Percentiles rank a stretch among this genome's conserved stretches.
These are phyloP conservation scores for Sporothrix protearum DNA, from an alignment of 2,329 filamentous ascomycete genomes.

Conservation along the genomic window DNA sequence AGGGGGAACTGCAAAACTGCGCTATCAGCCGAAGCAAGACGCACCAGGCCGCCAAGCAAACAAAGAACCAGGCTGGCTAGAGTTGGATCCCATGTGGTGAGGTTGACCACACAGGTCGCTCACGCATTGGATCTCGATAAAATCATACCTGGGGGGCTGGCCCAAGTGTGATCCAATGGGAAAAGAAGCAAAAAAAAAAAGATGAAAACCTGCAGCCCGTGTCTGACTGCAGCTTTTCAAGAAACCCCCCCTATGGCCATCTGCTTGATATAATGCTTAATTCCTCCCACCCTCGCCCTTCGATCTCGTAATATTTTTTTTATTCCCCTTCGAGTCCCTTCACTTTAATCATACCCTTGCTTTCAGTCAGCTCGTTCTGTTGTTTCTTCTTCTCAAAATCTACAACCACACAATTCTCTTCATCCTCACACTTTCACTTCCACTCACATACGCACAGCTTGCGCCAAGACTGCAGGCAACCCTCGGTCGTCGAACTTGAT, in stretches of 20 bases:
- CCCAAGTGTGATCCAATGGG: neutral
- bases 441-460: neutral
- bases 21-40: neutral
- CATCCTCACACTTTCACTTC: neutral
- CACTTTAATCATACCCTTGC: neutral
- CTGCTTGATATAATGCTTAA: slow-evolving; percentile 8
- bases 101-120: neutral
- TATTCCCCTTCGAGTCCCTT: neutral
- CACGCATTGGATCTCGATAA: slow-evolving; percentile 8
- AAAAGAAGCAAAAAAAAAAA: neutral
- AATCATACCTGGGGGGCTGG: neutral
- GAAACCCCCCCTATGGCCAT: neutral
- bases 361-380: neutral
- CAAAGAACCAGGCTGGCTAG: neutral
- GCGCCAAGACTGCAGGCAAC: neutral
- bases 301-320: slow-evolving; percentile 4
- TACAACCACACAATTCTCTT: neutral
- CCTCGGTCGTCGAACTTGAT: neutral
- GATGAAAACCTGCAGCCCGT: neutral
- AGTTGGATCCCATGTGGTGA: too few species aligned
- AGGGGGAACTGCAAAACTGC: neutral
- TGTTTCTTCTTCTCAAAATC: neutral
- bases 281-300: neutral
- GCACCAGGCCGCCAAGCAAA: slow-evolving; percentile 1
- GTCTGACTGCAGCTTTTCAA: neutral